Percentiles rank a stretch among this genome's conserved stretches.
These are phyloP conservation scores for Pleurotus sapidus DNA, from an alignment of 768 basidiomycete species.

Conservation along the genomic window DNA sequence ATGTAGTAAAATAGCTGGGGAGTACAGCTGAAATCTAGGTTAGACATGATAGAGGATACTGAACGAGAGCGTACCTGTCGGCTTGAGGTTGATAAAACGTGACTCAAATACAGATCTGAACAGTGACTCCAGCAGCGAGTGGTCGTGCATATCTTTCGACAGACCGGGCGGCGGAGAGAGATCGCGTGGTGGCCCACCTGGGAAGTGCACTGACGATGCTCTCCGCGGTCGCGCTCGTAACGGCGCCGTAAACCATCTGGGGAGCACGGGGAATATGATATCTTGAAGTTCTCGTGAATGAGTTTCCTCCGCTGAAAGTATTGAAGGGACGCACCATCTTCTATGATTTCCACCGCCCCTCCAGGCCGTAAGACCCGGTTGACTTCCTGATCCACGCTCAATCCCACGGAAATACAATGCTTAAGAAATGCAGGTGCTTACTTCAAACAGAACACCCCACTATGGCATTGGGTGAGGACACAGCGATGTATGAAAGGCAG, in stretches of 20 bases:
- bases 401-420: not conserved
- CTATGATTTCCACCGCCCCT: conserved; percentile 68
- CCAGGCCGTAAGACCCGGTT: conserved; percentile 67
- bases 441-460: conserved; percentile 72
- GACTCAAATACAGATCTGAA: conserved; percentile 65
- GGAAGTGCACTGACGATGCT: conserved; percentile 47
- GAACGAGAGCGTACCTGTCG: conserved; percentile 49
- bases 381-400: conserved; percentile 45
- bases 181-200: conserved; percentile 40
- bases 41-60: not conserved
- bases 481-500: conserved; percentile 5
- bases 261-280: conserved; percentile 71
- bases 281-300: conserved; percentile 36
- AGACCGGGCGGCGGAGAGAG: conserved; percentile 29
- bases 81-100: conserved; percentile 69
- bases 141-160: conserved; percentile 49
- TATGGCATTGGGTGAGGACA: conserved; percentile 20
- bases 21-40: conserved; percentile 46
- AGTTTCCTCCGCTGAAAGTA: not conserved
- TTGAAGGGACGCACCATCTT: conserved; percentile 56
- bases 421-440: conserved; percentile 21
- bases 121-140: conserved; percentile 66
- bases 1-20: conserved; percentile 67
- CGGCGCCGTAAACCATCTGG: conserved; percentile 75
- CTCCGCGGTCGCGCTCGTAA: conserved; percentile 52